Evolutionary conservation across 2,329 filamentous ascomycete species (phyloP).

Genomic region (Didymella arachidicola): DNA sequence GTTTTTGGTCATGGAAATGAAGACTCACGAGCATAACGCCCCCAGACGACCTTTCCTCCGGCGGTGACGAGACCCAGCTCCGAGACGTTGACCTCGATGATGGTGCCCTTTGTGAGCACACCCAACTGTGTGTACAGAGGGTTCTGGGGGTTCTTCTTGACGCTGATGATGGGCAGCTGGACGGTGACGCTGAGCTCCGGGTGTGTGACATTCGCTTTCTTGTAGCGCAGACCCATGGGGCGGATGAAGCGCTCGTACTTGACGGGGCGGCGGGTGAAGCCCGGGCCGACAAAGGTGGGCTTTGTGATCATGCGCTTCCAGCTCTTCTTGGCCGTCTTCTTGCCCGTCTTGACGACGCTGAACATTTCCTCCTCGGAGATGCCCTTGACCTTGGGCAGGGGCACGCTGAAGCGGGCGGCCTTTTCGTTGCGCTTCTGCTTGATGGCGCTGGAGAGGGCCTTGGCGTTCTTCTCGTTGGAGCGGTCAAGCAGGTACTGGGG

Average conservation of each 20-base stretch:
- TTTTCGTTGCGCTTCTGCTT: conserved; percentile 93
- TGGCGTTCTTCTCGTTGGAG: conserved; percentile 70
- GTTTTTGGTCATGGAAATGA: too few relatives aligned
- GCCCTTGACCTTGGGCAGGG: conserved; percentile 90
- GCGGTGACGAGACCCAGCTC: conserved; percentile 92
- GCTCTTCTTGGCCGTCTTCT: conserved; percentile 83
- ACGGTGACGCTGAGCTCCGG: conserved; percentile 87
- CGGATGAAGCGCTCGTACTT: conserved; percentile 65
- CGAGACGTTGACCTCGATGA: conserved; percentile 90
- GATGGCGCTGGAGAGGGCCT: conserved; percentile 83
- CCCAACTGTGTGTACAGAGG: conserved; percentile 91
- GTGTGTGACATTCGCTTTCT: conserved; percentile 77
- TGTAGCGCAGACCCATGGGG: conserved; percentile 75
- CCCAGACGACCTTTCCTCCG: conserved; percentile 73
- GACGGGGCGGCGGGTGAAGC: conserved; percentile 88
- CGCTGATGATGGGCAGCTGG: conserved; percentile 70
- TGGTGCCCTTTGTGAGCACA: conserved; percentile 65
- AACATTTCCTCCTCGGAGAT: conserved; percentile 97
- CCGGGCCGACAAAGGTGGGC: conserved; percentile 87
- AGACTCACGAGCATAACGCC: conserved; percentile 43
- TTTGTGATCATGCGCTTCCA: conserved; percentile 80
- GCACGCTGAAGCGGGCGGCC: conserved; percentile 90
- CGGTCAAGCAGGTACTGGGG: conserved; percentile 95
- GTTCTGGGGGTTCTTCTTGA: conserved; percentile 88
- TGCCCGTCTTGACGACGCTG: conserved; percentile 90